A percentile compares a stretch with the other conserved stretches of the same genome.
These are phyloP conservation scores for Diaporthe ampelina DNA, from an alignment of 2,329 filamentous ascomycete genomes.

Conservation along the genomic window DNA sequence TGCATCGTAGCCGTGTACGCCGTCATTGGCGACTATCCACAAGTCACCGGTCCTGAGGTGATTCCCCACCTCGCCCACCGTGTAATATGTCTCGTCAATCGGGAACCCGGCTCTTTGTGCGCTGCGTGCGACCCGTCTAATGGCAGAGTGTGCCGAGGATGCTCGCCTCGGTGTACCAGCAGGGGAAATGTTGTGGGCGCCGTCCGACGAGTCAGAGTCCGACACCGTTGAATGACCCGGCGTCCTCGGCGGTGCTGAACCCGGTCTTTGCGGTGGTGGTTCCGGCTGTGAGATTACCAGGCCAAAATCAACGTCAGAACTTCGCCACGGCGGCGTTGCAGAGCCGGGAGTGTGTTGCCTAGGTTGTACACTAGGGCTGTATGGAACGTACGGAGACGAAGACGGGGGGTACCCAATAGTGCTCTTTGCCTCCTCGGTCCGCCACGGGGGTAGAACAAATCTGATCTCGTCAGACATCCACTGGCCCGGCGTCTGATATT, in stretches of 20 bases:
- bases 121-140: neutral
- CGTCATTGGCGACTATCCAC: constrained; percentile 22
- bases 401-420: neutral
- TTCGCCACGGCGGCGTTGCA: neutral
- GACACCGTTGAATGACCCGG: neutral
- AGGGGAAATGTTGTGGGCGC: neutral
- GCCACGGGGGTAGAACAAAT: constrained; percentile 14
- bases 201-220: neutral
- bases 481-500: neutral
- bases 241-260: too few relatives aligned
- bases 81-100: neutral
- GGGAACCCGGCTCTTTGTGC: neutral
- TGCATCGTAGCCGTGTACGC: constrained; percentile 5
- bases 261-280: neutral
- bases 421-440: neutral
- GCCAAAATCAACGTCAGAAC: neutral
- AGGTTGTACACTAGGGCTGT: neutral
- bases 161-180: neutral
- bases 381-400: neutral
- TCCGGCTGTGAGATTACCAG: neutral
- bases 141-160: neutral
- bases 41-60: neutral
- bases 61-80: constrained; percentile 14
- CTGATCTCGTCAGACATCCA: constrained; percentile 1
- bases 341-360: neutral